Conservation (phyloP, 768 basidiomycete genomes). For the Amanita exitialis region DNA sequence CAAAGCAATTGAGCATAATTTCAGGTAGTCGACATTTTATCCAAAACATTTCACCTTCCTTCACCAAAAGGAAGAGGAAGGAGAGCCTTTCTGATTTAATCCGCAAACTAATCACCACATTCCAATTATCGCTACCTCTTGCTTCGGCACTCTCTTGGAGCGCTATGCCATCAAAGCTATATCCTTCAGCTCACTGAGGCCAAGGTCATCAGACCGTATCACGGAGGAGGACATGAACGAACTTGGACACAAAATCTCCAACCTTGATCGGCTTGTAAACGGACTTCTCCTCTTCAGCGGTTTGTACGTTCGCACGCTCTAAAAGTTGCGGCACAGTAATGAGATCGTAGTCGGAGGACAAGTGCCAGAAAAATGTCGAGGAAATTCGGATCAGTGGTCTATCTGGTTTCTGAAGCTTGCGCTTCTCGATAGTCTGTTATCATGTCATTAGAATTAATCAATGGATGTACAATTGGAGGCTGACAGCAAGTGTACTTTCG, state of each 20-base stretch:
- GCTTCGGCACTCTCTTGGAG: not conserved
- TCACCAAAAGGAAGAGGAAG: slow-evolving; percentile 1
- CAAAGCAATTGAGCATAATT: not conserved
- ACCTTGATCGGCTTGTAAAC: slow-evolving; percentile 73
- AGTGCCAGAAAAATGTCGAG: slow-evolving; percentile 94
- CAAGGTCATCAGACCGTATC: not conserved
- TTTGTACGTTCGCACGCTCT: slow-evolving; percentile 36
- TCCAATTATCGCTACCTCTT: not conserved
- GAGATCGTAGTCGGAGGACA: slow-evolving; percentile 80
- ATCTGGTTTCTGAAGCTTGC: slow-evolving; percentile 47
- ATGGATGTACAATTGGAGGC: slow-evolving; percentile 10
- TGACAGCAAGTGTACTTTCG: slow-evolving; percentile 60
- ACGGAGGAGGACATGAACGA: slow-evolving; percentile 14
- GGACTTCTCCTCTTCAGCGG: slow-evolving; percentile 30
- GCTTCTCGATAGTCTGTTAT: slow-evolving; percentile 49
- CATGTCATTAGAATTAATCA: not conserved
- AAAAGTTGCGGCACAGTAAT: slow-evolving; percentile 47
- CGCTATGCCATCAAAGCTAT: slow-evolving; percentile 69
- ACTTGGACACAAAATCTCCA: slow-evolving; percentile 84
- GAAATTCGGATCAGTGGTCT: slow-evolving; percentile 94
- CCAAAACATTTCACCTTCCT: slow-evolving; percentile 5
- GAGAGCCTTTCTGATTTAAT: slow-evolving; percentile 3
- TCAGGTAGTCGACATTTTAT: slow-evolving; percentile 5
- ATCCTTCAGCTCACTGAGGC: slow-evolving; percentile 62
- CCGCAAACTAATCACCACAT: slow-evolving; percentile 1